Conservation (phyloP, 495 filamentous ascomycete genomes). For the Annulohypoxylon nitens region DNA sequence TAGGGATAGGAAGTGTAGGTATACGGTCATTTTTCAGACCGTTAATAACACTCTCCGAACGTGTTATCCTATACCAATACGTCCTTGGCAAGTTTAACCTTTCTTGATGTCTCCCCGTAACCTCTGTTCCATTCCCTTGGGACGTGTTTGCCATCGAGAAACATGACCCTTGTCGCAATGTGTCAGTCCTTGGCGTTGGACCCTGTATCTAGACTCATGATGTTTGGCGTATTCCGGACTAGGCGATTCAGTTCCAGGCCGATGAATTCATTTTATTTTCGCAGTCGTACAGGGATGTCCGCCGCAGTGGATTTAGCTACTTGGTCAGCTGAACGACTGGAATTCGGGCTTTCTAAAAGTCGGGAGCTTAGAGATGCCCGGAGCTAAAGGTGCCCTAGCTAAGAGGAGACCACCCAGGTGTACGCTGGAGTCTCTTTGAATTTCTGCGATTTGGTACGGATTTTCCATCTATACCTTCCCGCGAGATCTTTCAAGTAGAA, state of each 20-base stretch:
- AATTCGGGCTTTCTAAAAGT: neutral
- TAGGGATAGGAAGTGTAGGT: neutral
- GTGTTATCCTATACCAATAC: too few species aligned
- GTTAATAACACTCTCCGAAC: too few species aligned
- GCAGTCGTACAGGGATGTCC: neutral
- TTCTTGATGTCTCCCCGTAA: neutral
- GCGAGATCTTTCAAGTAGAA: neutral
- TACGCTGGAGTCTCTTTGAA: neutral
- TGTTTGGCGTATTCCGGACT: constrained; percentile 1
- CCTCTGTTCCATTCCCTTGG: constrained; percentile 22
- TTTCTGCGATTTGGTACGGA: too few species aligned
- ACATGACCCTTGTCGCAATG: constrained; percentile 22
- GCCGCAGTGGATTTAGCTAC: neutral
- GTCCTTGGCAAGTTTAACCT: neutral
- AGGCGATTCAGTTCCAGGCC: constrained; percentile 13
- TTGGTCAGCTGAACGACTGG: constrained; percentile 11
- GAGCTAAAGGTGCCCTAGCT: neutral
- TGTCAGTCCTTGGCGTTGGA: constrained; percentile 26
- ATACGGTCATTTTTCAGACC: too few species aligned
- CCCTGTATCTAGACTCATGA: constrained; percentile 7
- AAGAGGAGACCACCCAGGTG: too few species aligned
- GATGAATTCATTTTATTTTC: constrained; percentile 1
- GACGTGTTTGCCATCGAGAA: neutral
- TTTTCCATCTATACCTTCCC: neutral
- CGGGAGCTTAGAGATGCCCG: neutral